These are phyloP conservation scores for Wickerhamiella bombiphila DNA, from an alignment of 805 yeast genomes.

Conservation along the genomic window DNA sequence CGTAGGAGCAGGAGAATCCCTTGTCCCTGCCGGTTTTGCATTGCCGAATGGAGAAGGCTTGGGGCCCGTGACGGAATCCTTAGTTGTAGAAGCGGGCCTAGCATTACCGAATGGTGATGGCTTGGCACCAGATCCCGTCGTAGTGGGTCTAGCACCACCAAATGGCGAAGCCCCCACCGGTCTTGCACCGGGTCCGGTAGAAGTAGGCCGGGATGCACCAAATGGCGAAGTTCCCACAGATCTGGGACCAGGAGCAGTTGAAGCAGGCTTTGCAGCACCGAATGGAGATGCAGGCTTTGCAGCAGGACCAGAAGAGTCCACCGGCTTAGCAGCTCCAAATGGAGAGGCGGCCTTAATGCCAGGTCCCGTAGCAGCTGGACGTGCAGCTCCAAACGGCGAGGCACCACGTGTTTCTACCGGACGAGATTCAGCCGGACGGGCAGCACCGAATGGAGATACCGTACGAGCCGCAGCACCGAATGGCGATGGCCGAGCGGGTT, in stretches of 20 bases:
- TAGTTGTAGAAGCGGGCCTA: too few relatives aligned
- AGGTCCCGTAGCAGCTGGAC: constrained; percentile 14
- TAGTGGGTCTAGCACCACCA: constrained; percentile 2
- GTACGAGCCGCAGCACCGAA: constrained; percentile 17
- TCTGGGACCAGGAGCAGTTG: constrained; percentile 1
- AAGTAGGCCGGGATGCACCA: constrained; percentile 1
- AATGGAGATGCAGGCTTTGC: constrained; percentile 3
- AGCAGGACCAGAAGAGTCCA: background rate
- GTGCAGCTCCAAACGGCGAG: constrained; percentile 20
- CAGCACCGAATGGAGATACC: constrained; percentile 16
- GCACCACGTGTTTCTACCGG: too few relatives aligned
- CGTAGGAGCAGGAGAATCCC: too few relatives aligned
- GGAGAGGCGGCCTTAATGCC: constrained; percentile 3
- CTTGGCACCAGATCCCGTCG: too few relatives aligned
- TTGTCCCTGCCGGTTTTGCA: too few relatives aligned
- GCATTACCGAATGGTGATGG: too few relatives aligned
- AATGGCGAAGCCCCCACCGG: constrained; percentile 1
- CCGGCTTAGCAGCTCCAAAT: constrained; percentile 12
- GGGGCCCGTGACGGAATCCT: too few relatives aligned
- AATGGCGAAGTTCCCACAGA: constrained; percentile 1
- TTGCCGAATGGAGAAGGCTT: too few relatives aligned
- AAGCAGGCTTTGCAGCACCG: constrained; percentile 1
- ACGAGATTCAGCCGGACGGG: constrained; percentile 15
- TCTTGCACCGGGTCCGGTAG: constrained; percentile 1
- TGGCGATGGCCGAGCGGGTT: constrained; percentile 13